Evolutionary conservation across 805 yeast species (phyloP), one percentile per base, ranked within the genome.

Genomic region (Barnettozyma botsteinii): DNA sequence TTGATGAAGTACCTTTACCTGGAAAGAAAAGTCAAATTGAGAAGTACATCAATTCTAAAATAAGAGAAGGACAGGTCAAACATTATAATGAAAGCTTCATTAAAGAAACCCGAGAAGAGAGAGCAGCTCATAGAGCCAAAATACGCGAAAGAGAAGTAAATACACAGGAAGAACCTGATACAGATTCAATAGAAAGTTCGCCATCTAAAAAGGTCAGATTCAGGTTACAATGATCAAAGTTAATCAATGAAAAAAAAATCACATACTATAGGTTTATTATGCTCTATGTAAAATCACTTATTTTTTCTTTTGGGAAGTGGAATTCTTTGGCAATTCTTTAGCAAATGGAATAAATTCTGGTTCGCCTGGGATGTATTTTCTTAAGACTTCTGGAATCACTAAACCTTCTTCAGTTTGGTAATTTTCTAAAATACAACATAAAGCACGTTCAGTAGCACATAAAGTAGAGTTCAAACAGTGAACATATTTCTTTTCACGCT

Each of bases 401-500:
- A 91, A 73, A 59, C 98, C 98, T 47, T 88, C 96, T 61, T 85
- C 96, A 45, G 91, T 93, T 74, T 93, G 98, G 72, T 93, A 93
- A 73, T 93, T 93, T 71, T 93, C 98, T 62, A 93, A 73, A 51
- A 93, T 73, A 75, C 98, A 93, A 72, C 98, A 93, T 59, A 93
- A 72, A 14, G 98, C 96, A 72, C 98, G 86, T 76, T 93, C 94
- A 46, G 98, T 93, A 42, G 98, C 98, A 65, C 95, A 83, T 58
- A 93, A 75, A 31, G 98, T 93, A 38, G 96, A 87, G 78, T 93
- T 93, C 71, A 93, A 77, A 72, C 98, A 93, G 69, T 93, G 98
- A 46, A 93, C 98, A 67, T 93, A 93, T 67, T 85, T 89, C 86
- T 93, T 93, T 62, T 88, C 96, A 57, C 81, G 81, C 69, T 89